Evolutionary conservation across 169 alveolate species (phyloP).

Genomic region (Cyclospora cayetanensis): DNA sequence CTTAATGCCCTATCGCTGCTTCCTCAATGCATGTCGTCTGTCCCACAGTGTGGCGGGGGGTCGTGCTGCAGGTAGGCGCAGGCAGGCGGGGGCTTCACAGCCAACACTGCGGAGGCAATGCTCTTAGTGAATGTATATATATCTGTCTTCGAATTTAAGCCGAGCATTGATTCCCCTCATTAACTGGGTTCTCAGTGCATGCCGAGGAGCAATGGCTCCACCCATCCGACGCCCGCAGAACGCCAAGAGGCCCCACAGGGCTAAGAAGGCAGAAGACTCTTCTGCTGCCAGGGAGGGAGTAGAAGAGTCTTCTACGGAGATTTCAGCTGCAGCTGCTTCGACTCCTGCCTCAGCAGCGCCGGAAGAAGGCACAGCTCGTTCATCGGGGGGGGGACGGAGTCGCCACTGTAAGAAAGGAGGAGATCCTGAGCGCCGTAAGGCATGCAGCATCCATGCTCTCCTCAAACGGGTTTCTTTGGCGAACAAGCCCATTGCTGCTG

Average conservation of each 20-base stretch:
- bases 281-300: background rate
- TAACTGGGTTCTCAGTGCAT: too few species aligned
- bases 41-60: too few species aligned
- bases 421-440: conserved; percentile 24
- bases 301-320: background rate
- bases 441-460: conserved; percentile 15
- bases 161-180: too few species aligned
- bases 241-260: background rate
- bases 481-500: background rate
- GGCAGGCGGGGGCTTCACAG: too few species aligned
- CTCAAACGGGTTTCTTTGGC: background rate
- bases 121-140: too few species aligned
- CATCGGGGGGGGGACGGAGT: too few species aligned
- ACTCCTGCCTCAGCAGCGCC: background rate
- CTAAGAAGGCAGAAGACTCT: background rate
- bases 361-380: background rate
- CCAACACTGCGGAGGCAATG: too few species aligned
- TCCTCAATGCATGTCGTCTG: too few species aligned
- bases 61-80: too few species aligned
- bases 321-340: background rate
- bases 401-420: conserved; percentile 30
- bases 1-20: too few species aligned
- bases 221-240: background rate
- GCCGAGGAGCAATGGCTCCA: background rate
- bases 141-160: too few species aligned